Evolutionary conservation across 2,329 filamentous ascomycete species (phyloP), one percentile per base, ranked within the genome.

Genomic region (Xylogone sp.): DNA sequence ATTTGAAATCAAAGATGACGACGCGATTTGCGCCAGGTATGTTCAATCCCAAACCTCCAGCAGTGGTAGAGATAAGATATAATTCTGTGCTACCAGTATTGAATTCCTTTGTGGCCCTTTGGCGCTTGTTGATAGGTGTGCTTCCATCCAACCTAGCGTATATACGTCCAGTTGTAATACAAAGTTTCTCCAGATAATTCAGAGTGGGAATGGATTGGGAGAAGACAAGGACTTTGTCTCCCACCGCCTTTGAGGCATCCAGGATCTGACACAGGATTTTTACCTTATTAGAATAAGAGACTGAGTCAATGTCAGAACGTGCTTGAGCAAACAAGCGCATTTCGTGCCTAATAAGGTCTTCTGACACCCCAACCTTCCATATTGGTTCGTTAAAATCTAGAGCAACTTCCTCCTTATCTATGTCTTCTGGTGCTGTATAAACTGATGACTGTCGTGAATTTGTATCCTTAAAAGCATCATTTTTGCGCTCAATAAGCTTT

Each of bases 1-100:
- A 96, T 54, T 78, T 76, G 62, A 87, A 90, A 65, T 97, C 92
- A 51, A 95, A 87, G 19, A 97, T 86, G 19, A 97, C 79, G 1
- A 96, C 88, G 19, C 92, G 82, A 65, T 91, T 96, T 1, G 92
- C 92, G 1, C 87, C 85, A 42, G 82, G 81, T 12, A 97, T 86
- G 57, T 97, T 97, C 46, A 96, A 74, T 0, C 92, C 92, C 1
- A 91, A 72, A 0, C 90, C 90, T 20, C 91, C 92, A 8, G 92
- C 90, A 53, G 70, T 83, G 1, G 90, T 96, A 0, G 90, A 96
- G 51, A 96, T 90, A 2, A 97, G 72, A 63, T 89, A 89, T 1
- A 95, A 75, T 21, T 83, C 76, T 1, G 70, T 67, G 2, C 69
- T 56, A 0, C 72, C 73, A 0, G 65, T 63, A 59, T 94, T 92